Conservation (phyloP, 2,329 filamentous ascomycete species). For the Hymenoscyphus salicellus region DNA sequence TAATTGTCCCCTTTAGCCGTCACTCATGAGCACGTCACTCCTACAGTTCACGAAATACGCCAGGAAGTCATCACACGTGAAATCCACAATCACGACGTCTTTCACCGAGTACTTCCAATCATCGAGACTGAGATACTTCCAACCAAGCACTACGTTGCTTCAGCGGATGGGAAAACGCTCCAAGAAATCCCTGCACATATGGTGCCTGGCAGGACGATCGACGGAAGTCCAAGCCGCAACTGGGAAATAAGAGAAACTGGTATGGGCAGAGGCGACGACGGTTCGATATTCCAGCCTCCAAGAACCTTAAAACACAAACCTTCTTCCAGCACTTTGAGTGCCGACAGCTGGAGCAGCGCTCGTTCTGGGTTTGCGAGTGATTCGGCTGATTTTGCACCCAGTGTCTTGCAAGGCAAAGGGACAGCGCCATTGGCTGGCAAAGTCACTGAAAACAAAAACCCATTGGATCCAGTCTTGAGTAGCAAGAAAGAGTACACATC, state of each 20-base stretch:
- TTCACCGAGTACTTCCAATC: slow-evolving; percentile 52
- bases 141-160: slow-evolving; percentile 44
- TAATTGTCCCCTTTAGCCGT: slow-evolving; percentile 41
- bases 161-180: slow-evolving; percentile 41
- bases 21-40: slow-evolving; percentile 47
- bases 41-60: slow-evolving; percentile 44
- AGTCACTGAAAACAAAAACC: not conserved
- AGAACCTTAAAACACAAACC: not conserved
- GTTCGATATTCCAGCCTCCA: not conserved
- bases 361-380: not conserved
- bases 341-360: not conserved
- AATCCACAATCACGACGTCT: slow-evolving; percentile 52
- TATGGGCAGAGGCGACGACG: slow-evolving; percentile 7
- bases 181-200: slow-evolving; percentile 46
- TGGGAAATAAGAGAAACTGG: slow-evolving; percentile 19
- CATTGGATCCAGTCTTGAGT: slow-evolving; percentile 23
- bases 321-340: not conserved
- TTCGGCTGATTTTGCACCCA: not conserved
- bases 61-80: slow-evolving; percentile 50
- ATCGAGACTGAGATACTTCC: slow-evolving; percentile 52
- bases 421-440: not conserved
- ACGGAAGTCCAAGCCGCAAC: slow-evolving; percentile 12
- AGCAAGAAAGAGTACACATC: slow-evolving; percentile 29
- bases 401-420: not conserved
- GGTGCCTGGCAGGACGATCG: slow-evolving; percentile 35